These are phyloP conservation scores for Tetraselmis chui DNA, from an alignment of 139 green algal genomes.

Conservation along the genomic window DNA sequence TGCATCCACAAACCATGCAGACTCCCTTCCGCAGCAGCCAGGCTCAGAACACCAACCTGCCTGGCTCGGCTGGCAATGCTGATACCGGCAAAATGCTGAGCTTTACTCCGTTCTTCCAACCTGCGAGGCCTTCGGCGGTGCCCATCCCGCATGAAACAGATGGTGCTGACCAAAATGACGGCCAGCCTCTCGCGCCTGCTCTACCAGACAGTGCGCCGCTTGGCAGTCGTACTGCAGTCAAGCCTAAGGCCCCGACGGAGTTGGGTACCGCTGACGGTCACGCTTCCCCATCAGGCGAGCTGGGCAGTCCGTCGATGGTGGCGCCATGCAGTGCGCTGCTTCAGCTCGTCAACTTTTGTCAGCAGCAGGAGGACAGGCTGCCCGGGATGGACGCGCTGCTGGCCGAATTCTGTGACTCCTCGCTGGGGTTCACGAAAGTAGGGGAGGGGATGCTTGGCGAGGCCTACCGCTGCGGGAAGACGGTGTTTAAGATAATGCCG, in stretches of 20 bases:
- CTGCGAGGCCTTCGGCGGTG: background rate
- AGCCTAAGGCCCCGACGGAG: background rate
- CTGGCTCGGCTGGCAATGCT: too few species aligned
- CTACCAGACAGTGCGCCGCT: background rate
- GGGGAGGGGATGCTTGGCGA: conserved; percentile 93
- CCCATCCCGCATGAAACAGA: background rate
- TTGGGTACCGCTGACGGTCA: background rate
- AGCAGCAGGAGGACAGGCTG: background rate
- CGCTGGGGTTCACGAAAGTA: conserved; percentile 36
- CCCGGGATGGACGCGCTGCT: background rate
- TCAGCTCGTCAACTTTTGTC: background rate
- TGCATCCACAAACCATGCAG: background rate
- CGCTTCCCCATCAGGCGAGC: too few species aligned
- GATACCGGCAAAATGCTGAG: background rate
- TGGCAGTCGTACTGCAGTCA: too few species aligned
- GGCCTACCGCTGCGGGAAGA: conserved; percentile 27
- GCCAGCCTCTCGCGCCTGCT: background rate
- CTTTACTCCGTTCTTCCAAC: background rate
- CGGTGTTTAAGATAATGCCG: conserved; percentile 89
- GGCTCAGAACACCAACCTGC: too few species aligned
- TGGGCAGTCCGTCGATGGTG: background rate
- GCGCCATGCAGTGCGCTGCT: background rate
- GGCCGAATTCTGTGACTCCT: background rate
- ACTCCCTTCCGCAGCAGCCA: background rate
- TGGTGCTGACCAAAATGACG: background rate